Conservation (phyloP, 768 basidiomycete species). For the Tulasnella sp. region DNA sequence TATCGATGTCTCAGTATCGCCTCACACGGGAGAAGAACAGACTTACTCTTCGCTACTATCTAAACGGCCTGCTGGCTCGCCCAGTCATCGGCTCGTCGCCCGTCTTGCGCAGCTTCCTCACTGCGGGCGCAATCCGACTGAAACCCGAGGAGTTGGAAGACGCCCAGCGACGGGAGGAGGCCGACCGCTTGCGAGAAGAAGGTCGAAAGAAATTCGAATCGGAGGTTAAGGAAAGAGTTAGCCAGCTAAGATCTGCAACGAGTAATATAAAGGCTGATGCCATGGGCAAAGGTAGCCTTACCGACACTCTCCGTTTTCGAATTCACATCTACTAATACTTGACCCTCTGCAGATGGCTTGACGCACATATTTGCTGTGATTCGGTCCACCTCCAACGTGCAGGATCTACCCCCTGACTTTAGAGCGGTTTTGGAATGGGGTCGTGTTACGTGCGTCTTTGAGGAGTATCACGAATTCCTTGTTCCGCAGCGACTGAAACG, state of each 20-base stretch:
- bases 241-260: conserved; percentile 79
- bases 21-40: conserved; percentile 93
- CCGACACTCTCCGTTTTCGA: neutral
- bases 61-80: conserved; percentile 75
- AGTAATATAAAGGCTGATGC: conserved; percentile 91
- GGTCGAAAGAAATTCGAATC: conserved; percentile 81
- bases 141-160: conserved; percentile 78
- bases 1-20: conserved; percentile 45
- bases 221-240: conserved; percentile 86
- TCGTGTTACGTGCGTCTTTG: conserved; percentile 79
- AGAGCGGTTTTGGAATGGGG: conserved; percentile 95
- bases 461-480: neutral
- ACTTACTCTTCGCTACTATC: conserved; percentile 88
- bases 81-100: conserved; percentile 80
- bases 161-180: conserved; percentile 78
- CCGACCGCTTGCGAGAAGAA: conserved; percentile 84
- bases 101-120: conserved; percentile 82
- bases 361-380: conserved; percentile 87
- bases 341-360: conserved; percentile 70
- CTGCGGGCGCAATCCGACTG: conserved; percentile 72
- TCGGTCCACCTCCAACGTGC: conserved; percentile 74
- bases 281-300: conserved; percentile 70
- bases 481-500: neutral
- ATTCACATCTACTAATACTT: neutral
- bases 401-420: conserved; percentile 80